Evolutionary conservation across 1,139 yeast species (phyloP), one percentile per base, ranked within the genome.

Genomic region (Kodamaea derodonti): DNA sequence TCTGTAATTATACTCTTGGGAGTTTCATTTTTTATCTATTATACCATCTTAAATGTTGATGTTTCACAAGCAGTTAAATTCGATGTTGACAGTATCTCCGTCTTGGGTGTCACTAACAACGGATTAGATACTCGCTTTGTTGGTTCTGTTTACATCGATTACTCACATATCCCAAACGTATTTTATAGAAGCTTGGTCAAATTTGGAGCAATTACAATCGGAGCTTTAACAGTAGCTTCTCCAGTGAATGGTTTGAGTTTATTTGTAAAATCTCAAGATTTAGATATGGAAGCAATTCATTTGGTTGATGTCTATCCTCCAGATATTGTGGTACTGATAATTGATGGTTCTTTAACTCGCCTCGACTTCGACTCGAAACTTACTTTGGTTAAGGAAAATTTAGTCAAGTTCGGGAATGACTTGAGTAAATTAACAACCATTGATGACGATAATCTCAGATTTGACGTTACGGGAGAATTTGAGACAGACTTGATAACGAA

Each of bases 261-360:
- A 3, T 52, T 42, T 27, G 50, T 51, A 13, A 46, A 50, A 25
- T 55, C 57, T 4, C 37, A 49, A 5, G 53, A 40, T 14, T 32
- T 47, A 4, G 42, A 38, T 14, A 36, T 40, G 2, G 39, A 40
- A 2, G 51, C 50, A 4, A 44, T 48, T 9, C 65, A 62, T 38
- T 41, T 59, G 24, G 40, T 54, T 9, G 54, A 62, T 36, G 41
- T 54, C 1, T 42, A 35, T 14, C 58, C 62, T 3, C 65, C 67
- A 2, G 54, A 51, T 11, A 22, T 63, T 4, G 36, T 43, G 2
- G 45, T 62, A 3, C 47, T 47, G 24, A 41, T 62, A 14, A 34
- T 43, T 6, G 49, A 60, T 32, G 42, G 46, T 3, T 42, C 52
- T 4, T 26, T 40, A 9, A 56, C 64, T 3, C 46, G 48, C n/a